Conservation (phyloP, 1,139 yeast species). For the Geotrichum restrictum region DNA sequence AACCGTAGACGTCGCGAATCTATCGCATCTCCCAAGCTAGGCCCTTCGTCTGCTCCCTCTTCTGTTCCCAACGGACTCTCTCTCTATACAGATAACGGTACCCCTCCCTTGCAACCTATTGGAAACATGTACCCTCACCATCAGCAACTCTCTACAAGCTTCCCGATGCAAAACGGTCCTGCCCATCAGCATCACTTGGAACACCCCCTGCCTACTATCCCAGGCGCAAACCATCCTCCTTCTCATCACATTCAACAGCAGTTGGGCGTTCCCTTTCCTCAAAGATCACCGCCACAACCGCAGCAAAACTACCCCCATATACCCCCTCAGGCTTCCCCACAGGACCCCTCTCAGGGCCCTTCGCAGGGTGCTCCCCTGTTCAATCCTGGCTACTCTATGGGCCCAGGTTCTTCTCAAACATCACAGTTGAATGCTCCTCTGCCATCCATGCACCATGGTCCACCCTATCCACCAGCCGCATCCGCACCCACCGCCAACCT, state of each 20-base stretch:
- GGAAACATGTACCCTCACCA: conserved; percentile 13
- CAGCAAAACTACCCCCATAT: conserved; percentile 22
- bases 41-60: conserved; percentile 18
- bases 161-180: conserved; percentile 5
- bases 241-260: neutral
- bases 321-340: conserved; percentile 19
- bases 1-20: conserved; percentile 65
- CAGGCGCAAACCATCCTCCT: neutral
- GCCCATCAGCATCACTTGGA: neutral
- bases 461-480: conserved; percentile 13
- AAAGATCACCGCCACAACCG: conserved; percentile 18
- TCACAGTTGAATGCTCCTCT: neutral
- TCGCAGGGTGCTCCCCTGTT: neutral
- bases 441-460: conserved; percentile 9
- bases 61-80: neutral
- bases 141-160: conserved; percentile 8
- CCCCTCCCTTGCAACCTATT: neutral
- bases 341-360: conserved; percentile 2
- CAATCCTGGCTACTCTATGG: conserved; percentile 8
- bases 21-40: conserved; percentile 21
- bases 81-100: neutral
- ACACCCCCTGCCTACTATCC: neutral
- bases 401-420: neutral
- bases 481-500: conserved; percentile 1
- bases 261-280: conserved; percentile 1